These are phyloP conservation scores for Nicotiana noctiflora DNA, from an alignment of 257 asterid species.

Conservation along the genomic window DNA sequence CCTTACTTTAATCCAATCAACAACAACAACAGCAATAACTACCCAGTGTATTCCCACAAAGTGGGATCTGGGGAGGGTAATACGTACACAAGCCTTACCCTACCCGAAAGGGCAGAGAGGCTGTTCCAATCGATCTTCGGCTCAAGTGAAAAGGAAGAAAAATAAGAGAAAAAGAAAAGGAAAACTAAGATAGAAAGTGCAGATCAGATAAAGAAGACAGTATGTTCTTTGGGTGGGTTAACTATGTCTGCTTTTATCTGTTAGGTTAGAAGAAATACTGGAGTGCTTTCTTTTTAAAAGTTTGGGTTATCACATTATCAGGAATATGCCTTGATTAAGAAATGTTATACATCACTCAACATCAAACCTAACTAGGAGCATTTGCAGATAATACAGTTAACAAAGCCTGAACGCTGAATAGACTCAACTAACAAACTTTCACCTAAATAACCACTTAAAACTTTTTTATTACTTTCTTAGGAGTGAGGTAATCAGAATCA, in stretches of 20 bases:
- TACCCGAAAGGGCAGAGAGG: too few species aligned
- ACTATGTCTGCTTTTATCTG: not conserved
- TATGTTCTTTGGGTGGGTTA: not conserved
- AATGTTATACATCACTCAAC: constrained; percentile 2
- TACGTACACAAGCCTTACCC: too few species aligned
- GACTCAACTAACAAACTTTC: not conserved
- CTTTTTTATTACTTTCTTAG: not conserved
- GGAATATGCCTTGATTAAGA: constrained; percentile 5
- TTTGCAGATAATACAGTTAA: not conserved
- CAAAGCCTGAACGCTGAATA: not conserved
- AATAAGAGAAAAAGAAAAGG: too few species aligned
- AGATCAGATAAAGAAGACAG: not conserved
- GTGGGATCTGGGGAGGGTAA: too few species aligned
- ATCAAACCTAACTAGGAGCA: constrained; percentile 7
- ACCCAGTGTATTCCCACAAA: too few species aligned
- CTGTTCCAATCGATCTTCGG: too few species aligned
- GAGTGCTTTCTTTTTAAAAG: not conserved
- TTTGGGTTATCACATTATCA: not conserved
- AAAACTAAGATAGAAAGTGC: not conserved
- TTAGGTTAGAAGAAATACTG: not conserved
- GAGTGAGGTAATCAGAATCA: not conserved
- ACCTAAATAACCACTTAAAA: not conserved
- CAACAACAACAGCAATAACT: too few species aligned
- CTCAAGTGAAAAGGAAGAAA: too few species aligned
- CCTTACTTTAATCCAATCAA: constrained; percentile 3